Percentiles rank a stretch among this genome's conserved stretches.
These are phyloP conservation scores for Neobulgaria alba DNA, from an alignment of 2,329 filamentous ascomycete genomes.

Conservation along the genomic window DNA sequence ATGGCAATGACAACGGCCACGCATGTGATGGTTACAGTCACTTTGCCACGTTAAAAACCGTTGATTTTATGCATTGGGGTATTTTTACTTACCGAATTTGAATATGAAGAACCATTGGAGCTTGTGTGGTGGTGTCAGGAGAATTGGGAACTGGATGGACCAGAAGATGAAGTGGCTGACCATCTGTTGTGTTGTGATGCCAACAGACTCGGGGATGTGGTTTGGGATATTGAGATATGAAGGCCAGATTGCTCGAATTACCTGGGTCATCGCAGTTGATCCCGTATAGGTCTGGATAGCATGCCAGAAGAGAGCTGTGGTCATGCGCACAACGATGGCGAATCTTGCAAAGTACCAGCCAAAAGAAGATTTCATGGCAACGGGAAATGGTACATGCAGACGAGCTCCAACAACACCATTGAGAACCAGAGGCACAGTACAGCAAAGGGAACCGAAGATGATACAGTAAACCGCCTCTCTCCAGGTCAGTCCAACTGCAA, in stretches of 20 bases:
- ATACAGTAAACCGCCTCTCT: constrained; percentile 31
- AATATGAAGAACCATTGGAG: constrained; percentile 45
- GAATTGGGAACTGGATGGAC: constrained; percentile 28
- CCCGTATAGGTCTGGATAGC: constrained; percentile 25
- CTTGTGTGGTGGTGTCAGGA: constrained; percentile 40
- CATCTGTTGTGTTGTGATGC: constrained; percentile 48
- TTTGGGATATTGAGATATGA: constrained; percentile 44
- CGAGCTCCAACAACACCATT: constrained; percentile 39
- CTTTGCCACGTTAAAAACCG: no score
- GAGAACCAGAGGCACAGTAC: constrained; percentile 39
- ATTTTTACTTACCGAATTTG: constrained; percentile 31
- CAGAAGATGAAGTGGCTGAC: constrained; percentile 41
- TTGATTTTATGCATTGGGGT: not conserved
- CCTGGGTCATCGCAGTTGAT: constrained; percentile 32
- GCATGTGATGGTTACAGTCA: constrained; percentile 17
- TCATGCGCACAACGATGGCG: constrained; percentile 32
- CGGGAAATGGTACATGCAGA: constrained; percentile 38
- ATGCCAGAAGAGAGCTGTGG: constrained; percentile 25
- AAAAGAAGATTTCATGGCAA: constrained; percentile 36
- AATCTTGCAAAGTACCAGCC: constrained; percentile 36
- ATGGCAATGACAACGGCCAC: constrained; percentile 20
- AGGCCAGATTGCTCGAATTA: constrained; percentile 44
- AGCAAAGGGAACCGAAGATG: constrained; percentile 50
- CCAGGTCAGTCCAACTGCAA: constrained; percentile 37
- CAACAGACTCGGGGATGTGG: constrained; percentile 37